Evolutionary conservation across 768 basidiomycete species (phyloP).

Genomic region (Amanita exitialis): DNA sequence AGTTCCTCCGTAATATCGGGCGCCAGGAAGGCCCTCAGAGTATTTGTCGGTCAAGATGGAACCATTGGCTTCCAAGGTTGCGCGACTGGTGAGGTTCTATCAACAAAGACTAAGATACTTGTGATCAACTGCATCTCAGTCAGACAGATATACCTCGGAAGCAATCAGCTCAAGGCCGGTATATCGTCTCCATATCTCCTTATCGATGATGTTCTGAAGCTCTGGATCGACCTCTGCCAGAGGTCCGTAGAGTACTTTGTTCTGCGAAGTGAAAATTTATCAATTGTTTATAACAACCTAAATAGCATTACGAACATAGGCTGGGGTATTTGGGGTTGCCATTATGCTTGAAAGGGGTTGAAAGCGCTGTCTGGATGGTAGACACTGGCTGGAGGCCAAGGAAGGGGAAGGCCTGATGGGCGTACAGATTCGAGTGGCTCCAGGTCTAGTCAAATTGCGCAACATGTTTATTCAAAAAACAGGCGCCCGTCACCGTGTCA

Average conservation of each 20-base stretch:
- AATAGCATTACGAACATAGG: constrained; percentile 37
- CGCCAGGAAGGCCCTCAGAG: constrained; percentile 97
- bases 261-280: constrained; percentile 38
- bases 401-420: constrained; percentile 2
- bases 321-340: constrained; percentile 50
- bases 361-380: neutral
- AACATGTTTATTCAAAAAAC: constrained; percentile 3
- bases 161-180: constrained; percentile 98
- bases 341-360: constrained; percentile 29
- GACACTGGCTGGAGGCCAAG: neutral
- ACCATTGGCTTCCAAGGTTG: constrained; percentile 97
- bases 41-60: constrained; percentile 99
- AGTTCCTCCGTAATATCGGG: constrained; percentile 96
- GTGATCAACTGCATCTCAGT: too few species aligned
- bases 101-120: neutral
- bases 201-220: constrained; percentile 96
- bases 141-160: constrained; percentile 63
- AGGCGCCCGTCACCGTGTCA: neutral
- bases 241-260: constrained; percentile 83
- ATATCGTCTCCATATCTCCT: constrained; percentile 98
- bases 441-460: constrained; percentile 4
- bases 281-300: constrained; percentile 5
- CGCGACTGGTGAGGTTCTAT: constrained; percentile 92
- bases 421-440: neutral
- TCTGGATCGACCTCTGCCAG: constrained; percentile 90